These are phyloP conservation scores for Choanephora cucurbitarum DNA, from an alignment of 371 early-diverging fungal species.

Conservation along the genomic window DNA sequence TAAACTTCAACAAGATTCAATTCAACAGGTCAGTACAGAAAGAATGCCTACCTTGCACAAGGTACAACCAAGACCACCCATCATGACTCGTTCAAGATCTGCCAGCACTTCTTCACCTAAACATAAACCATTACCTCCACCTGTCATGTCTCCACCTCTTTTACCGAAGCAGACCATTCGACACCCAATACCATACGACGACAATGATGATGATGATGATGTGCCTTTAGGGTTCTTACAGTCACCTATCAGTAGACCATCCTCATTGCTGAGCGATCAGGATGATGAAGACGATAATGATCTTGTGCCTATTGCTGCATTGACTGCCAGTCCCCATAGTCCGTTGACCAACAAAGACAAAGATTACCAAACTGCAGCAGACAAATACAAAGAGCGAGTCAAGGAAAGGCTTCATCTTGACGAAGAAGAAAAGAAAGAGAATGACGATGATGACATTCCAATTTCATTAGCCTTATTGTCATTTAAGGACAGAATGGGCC, in stretches of 20 bases:
- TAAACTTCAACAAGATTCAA: conserved; percentile 25
- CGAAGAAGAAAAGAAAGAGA: conserved; percentile 9
- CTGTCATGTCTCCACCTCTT: neutral
- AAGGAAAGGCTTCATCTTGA: conserved; percentile 27
- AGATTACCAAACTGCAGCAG: conserved; percentile 32
- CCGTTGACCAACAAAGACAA: no score
- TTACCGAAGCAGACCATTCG: neutral
- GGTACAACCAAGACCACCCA: neutral
- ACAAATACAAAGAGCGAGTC: conserved; percentile 36
- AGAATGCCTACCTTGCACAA: conserved; percentile 3
- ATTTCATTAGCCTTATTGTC: conserved; percentile 13
- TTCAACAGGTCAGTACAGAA: conserved; percentile 6
- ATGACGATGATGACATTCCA: conserved; percentile 24
- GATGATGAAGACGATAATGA: conserved; percentile 38
- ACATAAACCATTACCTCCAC: neutral
- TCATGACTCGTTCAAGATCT: neutral
- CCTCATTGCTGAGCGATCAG: conserved; percentile 27
- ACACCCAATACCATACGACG: neutral
- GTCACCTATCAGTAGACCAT: conserved; percentile 24
- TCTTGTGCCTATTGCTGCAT: conserved; percentile 26
- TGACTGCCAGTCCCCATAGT: neutral
- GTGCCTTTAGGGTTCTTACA: conserved; percentile 23
- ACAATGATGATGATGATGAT: conserved; percentile 23
- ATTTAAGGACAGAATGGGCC: neutral
- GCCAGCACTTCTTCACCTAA: neutral